Evolutionary conservation across 1,284 basidiomycete species (phyloP).

Genomic region (Cryptococcus sp.): DNA sequence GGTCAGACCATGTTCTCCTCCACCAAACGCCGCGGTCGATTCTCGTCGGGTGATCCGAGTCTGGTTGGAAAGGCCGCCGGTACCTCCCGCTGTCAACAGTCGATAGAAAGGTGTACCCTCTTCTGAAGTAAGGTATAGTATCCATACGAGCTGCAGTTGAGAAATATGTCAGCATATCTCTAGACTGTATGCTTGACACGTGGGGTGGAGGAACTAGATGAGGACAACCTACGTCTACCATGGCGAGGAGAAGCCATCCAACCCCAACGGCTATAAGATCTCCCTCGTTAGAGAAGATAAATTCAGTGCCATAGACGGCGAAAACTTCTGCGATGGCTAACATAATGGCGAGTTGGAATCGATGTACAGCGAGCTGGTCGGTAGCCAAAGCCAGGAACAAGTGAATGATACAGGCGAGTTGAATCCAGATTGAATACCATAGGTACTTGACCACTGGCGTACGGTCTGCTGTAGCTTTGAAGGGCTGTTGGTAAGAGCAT

Average conservation of each 20-base stretch:
- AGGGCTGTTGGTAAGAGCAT: slow-evolving; percentile 12
- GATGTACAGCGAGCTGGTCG: slow-evolving; percentile 36
- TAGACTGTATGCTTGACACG: too few relatives aligned
- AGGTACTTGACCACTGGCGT: slow-evolving; percentile 58
- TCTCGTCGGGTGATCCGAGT: slow-evolving; percentile 26
- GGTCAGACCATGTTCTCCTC: slow-evolving; percentile 18
- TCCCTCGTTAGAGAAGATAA: slow-evolving; percentile 37
- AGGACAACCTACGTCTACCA: slow-evolving; percentile 59
- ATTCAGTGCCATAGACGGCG: slow-evolving; percentile 54
- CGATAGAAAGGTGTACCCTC: slow-evolving; percentile 80
- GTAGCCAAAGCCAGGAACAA: slow-evolving; percentile 38
- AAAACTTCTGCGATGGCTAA: slow-evolving; percentile 83
- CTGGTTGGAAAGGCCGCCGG: slow-evolving; percentile 74
- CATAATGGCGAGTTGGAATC: slow-evolving; percentile 74
- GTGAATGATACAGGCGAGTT: slow-evolving; percentile 41
- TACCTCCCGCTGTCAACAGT: slow-evolving; percentile 79
- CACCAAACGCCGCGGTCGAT: slow-evolving; percentile 12
- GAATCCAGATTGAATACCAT: slow-evolving; percentile 83
- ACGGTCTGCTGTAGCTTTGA: background rate
- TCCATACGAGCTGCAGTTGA: slow-evolving; percentile 71
- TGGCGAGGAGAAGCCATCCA: slow-evolving; percentile 86
- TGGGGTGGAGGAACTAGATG: too few relatives aligned
- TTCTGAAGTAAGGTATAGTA: slow-evolving; percentile 92
- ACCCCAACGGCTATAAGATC: slow-evolving; percentile 76
- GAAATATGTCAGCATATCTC: background rate